Base-by-base conservation (phyloP, 1,139 yeast genomes). In the Nakaseomyces delphensis region DNA sequence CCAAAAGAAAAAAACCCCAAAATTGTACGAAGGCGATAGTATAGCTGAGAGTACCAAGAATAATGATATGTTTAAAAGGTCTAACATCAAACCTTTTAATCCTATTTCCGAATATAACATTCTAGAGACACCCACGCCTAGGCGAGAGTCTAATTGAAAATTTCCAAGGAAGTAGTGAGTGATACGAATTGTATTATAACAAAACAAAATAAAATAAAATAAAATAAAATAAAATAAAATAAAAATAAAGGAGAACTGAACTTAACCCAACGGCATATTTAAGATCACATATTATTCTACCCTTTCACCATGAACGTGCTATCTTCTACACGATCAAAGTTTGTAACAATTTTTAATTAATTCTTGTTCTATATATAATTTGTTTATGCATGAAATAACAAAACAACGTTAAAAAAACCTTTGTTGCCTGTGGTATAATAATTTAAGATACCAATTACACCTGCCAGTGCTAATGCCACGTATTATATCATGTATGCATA, bases 91-190 rank as follows among this genome's bases (percentile, higher is more conserved):
- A 15, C n/a, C 30, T 3, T 32, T 31, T 23, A 39, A 31, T 31
- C 35, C 35, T 10, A 16, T 31, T 10, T 21, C 36, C 10, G 37
- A 30, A 16, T 9, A 20, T 21, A 33, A 33, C 4, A 39, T 33
- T 9, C 23, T 39, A 15, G 41, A 32, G 16, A 39, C 41, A 15
- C 41, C 41, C 6, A 39, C 41, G 6, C 41, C 41, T 33, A 33
- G 37, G 27, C 15, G 37, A 21, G 13, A 21, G n/a, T 33, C 37
- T 13, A 27, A 18, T 8, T 32, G 14, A 3, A n/a, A n/a, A n/a
- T n/a, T n/a, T n/a, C n/a, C n/a, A n/a, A n/a, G n/a, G n/a, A n/a
- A n/a, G n/a, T n/a, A n/a, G n/a, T n/a, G n/a, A n/a, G n/a, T n/a
- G n/a, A n/a, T n/a, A n/a, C n/a, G n/a, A n/a, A n/a, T n/a, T n/a